These are phyloP conservation scores for Cystofilobasidium capitatum DNA, from an alignment of 768 basidiomycete genomes.

Conservation along the genomic window DNA sequence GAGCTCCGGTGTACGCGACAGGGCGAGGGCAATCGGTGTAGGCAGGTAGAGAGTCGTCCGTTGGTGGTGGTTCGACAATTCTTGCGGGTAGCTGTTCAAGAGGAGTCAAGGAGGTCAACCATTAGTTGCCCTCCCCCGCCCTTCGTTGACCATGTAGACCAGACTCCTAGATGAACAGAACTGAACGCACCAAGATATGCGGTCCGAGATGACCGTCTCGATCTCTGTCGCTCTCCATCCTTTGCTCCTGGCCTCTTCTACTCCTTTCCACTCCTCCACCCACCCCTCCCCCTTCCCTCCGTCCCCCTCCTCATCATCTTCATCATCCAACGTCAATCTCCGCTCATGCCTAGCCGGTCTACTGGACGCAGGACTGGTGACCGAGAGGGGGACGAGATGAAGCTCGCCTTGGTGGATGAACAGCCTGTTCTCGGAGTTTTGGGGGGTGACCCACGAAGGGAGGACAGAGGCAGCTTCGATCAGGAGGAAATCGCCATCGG, in stretches of 20 bases:
- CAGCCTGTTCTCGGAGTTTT: constrained; percentile 87
- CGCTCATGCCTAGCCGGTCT: constrained; percentile 46
- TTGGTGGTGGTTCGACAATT: constrained; percentile 60
- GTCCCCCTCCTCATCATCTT: constrained; percentile 49
- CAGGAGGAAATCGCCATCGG: constrained; percentile 88
- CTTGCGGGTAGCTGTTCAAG: constrained; percentile 56
- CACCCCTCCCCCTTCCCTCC: constrained; percentile 27
- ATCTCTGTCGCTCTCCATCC: constrained; percentile 49
- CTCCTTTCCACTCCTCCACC: constrained; percentile 32
- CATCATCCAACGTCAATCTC: constrained; percentile 42
- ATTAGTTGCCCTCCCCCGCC: not conserved
- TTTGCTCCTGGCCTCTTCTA: constrained; percentile 30
- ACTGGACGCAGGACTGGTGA: constrained; percentile 53
- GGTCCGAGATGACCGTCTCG: constrained; percentile 58
- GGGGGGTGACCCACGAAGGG: constrained; percentile 82
- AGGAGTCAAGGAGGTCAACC: not conserved
- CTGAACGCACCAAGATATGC: constrained; percentile 56
- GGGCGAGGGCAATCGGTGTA: constrained; percentile 61
- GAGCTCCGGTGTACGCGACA: constrained; percentile 55
- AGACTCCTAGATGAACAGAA: not conserved
- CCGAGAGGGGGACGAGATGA: constrained; percentile 74
- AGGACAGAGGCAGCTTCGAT: constrained; percentile 90
- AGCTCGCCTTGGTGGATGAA: constrained; percentile 78
- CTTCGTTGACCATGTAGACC: not conserved
- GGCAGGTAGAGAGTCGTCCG: constrained; percentile 70